Base-by-base conservation (phyloP, 2,329 filamentous ascomycete species). In the Fusarium solani-melongenae region DNA sequence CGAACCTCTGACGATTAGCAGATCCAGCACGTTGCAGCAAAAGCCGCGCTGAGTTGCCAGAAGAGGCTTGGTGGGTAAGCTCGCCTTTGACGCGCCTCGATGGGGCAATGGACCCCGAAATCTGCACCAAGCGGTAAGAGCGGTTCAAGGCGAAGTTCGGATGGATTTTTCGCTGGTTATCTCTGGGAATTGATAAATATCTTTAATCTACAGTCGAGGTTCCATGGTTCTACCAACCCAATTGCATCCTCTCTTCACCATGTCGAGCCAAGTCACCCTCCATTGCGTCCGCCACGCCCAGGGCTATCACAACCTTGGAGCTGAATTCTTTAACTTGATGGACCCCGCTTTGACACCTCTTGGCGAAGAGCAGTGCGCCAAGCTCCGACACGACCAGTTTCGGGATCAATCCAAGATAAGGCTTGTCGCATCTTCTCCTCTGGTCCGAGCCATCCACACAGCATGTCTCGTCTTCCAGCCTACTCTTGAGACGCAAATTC, bases 271-370 rank as follows among this genome's bases (percentile, higher is more conserved):
- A 66, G 53, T 72, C 29, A 61, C 61, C 12, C 70, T 74, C 9
- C 72, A 74, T 38, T 63, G 60, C n/a, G 59, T 74, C 6, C 56
- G 72, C 12, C 72, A 74, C 38, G 72, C 66, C 9, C 69, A 74
- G 8, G 72, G 72, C 15, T 74, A 55, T 44, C 72, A 75, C 27
- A 74, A 74, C 44, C 62, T 74, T 5, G 72, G 72, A 2, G 69
- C 72, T 10, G 72, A 74, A 33, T 73, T 74, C 56, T 75, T 75
- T 2, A 33, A 70, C 22, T 39, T 74, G 8, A 31, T 24, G 24
- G 72, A 74, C n/a, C 72, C 72, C 24, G 46, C 59, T 51, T 66
- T 74, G 29, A 74, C 72, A 10, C 72, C 72, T 14, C 62, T 72
- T 8, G 72, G 72, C 11, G 39, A 75, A 22, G 62, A 75, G 38